Evolutionary conservation across 352 stramenopile genomes (phyloP), one percentile per base, ranked within the genome.

Genomic region (Globisporangium barbulae): DNA sequence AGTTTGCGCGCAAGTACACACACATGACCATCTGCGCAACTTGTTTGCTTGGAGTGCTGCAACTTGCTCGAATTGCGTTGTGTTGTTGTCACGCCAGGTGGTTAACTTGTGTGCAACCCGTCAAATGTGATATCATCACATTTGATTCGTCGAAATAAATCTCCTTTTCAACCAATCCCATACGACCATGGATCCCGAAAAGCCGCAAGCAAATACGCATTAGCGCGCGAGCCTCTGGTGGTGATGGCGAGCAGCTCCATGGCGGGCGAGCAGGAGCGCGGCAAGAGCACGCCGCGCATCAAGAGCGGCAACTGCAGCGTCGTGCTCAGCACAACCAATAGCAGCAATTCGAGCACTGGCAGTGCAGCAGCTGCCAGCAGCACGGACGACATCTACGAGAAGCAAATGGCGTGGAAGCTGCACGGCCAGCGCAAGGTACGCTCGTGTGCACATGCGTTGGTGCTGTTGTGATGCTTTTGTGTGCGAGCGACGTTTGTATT

Each of bases 391-490:
- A 42, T 82, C 17, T 89, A 89, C 74, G 79, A 87, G 45, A 89
- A 87, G 73, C 79, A 89, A 63, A 61, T 87, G 22, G 68, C 72
- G 30, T 89, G 79, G 79, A 85, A 87, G 66, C 65, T 72, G 50
- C 72, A 78, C 60, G 74, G 77, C 3, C 75, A 82, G 68, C 74
- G 71, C 39, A 87, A 89, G 68, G 52, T 57, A 12, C n/a, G 52
- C 50, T 42, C 41, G 33, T 5, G 9, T 6, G 15, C 35, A 15
- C 4, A n/a, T 52, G 54, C 19, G 6, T 10, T n/a, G 37, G n/a
- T 19, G 33, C 2, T 48, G 52, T 39, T 33, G 21, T 8, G 2
- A 22, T 22, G 22, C 2, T 37, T 9, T 6, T 37, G 48, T 35
- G 30, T 33, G 17, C 1, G 3, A 5, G 12, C 28, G 12, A 15